Base-by-base conservation (phyloP, 2,329 filamentous ascomycete species). In the Cytospora chrysosperma region DNA sequence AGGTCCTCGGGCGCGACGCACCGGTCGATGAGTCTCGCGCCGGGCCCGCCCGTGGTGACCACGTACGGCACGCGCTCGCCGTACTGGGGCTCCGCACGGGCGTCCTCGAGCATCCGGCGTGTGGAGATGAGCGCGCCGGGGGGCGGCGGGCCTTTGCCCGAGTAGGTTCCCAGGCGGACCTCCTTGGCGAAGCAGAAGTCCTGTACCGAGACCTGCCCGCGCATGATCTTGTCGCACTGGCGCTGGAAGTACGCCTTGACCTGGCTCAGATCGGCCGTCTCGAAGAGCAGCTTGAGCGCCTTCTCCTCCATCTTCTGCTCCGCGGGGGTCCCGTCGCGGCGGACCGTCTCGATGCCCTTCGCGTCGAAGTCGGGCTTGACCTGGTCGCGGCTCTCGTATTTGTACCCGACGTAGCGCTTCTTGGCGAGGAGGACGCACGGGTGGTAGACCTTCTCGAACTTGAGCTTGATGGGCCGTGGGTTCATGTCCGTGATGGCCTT, bases 361-460 rank as follows among this genome's bases (percentile, higher is more conserved):
- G 95, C 96, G 73, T 99, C 96, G 68, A 98, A 98, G 1, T 96
- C 91, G 0, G 95, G 94, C 68, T 88, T 86, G 10, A 75, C 79
- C 72, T 99, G 95, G 19, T 84, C 81, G 43, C 84, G 85, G 68
- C 82, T 85, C 73, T 99, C 95, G 77, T 96, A 99, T 74, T 97
- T 97, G 81, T 97, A 97, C 7, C 96, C 96, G 4, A 98, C 96
- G 70, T 99, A 99, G 61, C 95, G 90, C 74, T 99, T 99, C 79
- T 99, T 99, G 21, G 96, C 93, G 0, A 99, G 83, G 5, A 99
- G 82, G 0, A 98, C 88, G 73, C 94, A 98, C 0, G 96, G 95
- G 67, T 96, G 91, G 75, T 99, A 99, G 1, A 99, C 94, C 70
- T 99, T 99, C 74, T 99, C 95, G 69, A 99, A 97, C 74, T 98